These are phyloP conservation scores for Falciphora oryzae DNA, from an alignment of 2,329 filamentous ascomycete species.

Conservation along the genomic window DNA sequence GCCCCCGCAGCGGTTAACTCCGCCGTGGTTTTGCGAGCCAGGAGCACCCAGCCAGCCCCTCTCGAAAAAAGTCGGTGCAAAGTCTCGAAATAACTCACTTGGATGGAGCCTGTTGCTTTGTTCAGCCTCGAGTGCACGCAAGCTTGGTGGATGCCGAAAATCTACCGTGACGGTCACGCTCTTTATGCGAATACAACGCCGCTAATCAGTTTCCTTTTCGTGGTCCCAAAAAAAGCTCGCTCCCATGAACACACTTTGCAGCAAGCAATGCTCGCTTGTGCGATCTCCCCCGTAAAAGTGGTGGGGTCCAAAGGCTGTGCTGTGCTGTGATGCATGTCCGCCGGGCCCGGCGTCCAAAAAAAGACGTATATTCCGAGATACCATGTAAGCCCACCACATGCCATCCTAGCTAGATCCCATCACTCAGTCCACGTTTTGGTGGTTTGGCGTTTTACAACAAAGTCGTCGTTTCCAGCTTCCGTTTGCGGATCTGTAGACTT, in stretches of 20 bases:
- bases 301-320: not conserved
- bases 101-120: not conserved
- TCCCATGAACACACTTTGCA: not conserved
- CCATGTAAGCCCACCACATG: not conserved
- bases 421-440: not conserved
- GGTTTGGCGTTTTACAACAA: too few relatives aligned
- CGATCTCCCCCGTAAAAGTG: not conserved
- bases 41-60: too few relatives aligned
- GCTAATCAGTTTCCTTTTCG: not conserved
- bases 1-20: not conserved
- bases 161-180: not conserved
- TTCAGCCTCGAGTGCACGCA: not conserved
- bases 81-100: too few relatives aligned
- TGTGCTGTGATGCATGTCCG: not conserved
- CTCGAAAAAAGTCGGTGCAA: not conserved
- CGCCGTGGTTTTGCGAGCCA: too few relatives aligned
- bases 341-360: not conserved
- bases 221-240: too few relatives aligned
- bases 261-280: not conserved
- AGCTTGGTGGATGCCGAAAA: not conserved
- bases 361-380: not conserved
- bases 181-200: not conserved
- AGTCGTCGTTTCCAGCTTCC: too few relatives aligned
- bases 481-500: not conserved
- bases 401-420: not conserved